These are phyloP conservation scores for Hypomyces perniciosus DNA, from an alignment of 2,329 filamentous ascomycete species.

Conservation along the genomic window DNA sequence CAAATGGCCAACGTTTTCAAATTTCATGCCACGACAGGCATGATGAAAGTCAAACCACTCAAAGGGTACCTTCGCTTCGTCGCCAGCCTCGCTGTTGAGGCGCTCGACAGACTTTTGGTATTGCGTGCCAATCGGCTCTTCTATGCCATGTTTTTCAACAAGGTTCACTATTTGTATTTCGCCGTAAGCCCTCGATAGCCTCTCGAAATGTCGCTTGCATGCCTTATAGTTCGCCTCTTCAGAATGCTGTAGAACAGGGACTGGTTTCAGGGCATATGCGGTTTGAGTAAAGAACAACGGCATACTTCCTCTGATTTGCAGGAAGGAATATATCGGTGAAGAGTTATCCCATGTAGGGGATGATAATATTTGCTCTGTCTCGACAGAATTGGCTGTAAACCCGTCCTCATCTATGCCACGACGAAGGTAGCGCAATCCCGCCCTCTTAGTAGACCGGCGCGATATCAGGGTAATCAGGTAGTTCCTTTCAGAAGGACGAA, in stretches of 20 bases:
- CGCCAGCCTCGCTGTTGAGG: constrained; percentile 58
- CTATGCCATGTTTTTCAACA: constrained; percentile 81
- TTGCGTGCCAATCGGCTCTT: constrained; percentile 69
- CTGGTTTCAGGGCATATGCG: constrained; percentile 86
- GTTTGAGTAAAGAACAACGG: constrained; percentile 94
- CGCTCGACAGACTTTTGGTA: constrained; percentile 64
- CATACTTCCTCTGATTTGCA: constrained; percentile 86
- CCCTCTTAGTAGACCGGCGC: constrained; percentile 77
- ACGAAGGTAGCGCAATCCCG: constrained; percentile 82
- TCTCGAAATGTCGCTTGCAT: constrained; percentile 72
- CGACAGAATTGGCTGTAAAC: constrained; percentile 81
- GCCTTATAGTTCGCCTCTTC: constrained; percentile 71
- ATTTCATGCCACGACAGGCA: constrained; percentile 92
- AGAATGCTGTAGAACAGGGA: constrained; percentile 76
- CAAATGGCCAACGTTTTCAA: constrained; percentile 84
- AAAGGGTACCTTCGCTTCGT: constrained; percentile 46
- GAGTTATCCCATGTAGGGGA: constrained; percentile 57
- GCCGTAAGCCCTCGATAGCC: constrained; percentile 65
- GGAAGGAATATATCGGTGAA: constrained; percentile 68
- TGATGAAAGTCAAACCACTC: constrained; percentile 98
- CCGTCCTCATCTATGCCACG: constrained; percentile 88
- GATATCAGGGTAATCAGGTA: constrained; percentile 88
- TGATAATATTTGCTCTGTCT: constrained; percentile 91
- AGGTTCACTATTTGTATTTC: constrained; percentile 73
- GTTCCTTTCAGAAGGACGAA: constrained; percentile 44